Evolutionary conservation across 2,329 filamentous ascomycete genomes (phyloP).

Genomic region (Cladorrhinum sp.): DNA sequence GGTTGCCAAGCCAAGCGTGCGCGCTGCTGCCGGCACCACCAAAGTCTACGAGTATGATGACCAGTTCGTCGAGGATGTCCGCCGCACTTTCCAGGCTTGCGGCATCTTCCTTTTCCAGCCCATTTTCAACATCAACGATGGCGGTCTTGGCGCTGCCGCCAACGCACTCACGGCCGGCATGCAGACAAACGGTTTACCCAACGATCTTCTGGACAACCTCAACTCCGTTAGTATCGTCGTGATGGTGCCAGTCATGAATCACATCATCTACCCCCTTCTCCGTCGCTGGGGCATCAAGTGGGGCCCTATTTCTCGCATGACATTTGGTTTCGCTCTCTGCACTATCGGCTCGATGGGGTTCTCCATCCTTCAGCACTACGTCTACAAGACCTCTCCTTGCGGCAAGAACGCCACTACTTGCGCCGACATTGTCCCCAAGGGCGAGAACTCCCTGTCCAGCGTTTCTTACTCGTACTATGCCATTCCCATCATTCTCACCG

Average conservation of each 20-base stretch:
- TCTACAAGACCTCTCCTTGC: conserved; percentile 40
- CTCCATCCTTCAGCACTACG: conserved; percentile 39
- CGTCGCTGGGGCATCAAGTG: conserved; percentile 40
- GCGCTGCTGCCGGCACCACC: conserved; percentile 42
- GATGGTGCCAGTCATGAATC: conserved; percentile 42
- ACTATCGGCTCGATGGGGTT: conserved; percentile 43
- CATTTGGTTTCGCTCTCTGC: conserved; percentile 48
- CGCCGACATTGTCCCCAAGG: conserved; percentile 31
- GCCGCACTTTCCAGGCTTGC: conserved; percentile 56
- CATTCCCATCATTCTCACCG: conserved; percentile 46
- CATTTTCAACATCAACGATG: conserved; percentile 44
- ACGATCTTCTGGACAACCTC: conserved; percentile 48
- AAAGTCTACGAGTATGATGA: conserved; percentile 55
- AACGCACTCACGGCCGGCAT: conserved; percentile 46
- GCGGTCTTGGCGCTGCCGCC: conserved; percentile 48
- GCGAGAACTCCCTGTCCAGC: conserved; percentile 29
- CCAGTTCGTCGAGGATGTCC: conserved; percentile 63
- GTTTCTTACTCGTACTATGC: conserved; percentile 56
- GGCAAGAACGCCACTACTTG: conserved; percentile 37
- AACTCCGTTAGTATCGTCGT: conserved; percentile 47
- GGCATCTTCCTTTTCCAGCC: conserved; percentile 59
- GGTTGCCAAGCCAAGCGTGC: conserved; percentile 52
- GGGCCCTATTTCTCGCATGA: conserved; percentile 46
- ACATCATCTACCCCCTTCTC: conserved; percentile 45
- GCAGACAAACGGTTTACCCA: conserved; percentile 46